phyloP scores from a whole-genome alignment of 139 green algal genomes.

The Chlamydomonas sphaeroides region DNA sequence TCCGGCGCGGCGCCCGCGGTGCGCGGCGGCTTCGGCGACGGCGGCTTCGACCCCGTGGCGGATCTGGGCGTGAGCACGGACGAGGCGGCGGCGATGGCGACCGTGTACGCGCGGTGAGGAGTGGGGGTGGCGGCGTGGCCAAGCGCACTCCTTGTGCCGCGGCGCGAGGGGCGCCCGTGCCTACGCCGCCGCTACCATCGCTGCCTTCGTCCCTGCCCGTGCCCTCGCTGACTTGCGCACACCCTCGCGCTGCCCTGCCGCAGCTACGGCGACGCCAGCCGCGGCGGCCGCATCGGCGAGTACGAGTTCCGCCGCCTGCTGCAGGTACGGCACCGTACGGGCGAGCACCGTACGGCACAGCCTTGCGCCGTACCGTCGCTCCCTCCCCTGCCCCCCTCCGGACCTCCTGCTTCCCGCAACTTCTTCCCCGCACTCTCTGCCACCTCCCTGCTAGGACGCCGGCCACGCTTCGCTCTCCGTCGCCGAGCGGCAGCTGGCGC shows the following conservation, averaged over 20 bases:
- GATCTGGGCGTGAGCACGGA: conserved; percentile 2
- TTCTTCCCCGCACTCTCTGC: too few species aligned
- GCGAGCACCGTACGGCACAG: too few species aligned
- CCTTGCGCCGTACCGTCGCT: too few species aligned
- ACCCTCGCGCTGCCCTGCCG: neutral
- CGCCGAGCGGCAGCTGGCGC: neutral
- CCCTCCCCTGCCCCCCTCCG: neutral
- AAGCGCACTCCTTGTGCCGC: too few species aligned
- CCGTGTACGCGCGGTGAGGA: conserved; percentile 5
- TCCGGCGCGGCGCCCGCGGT: too few species aligned
- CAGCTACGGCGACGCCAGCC: conserved; percentile 13
- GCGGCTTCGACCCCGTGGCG: conserved; percentile 5
- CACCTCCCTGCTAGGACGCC: neutral
- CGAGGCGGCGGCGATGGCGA: neutral
- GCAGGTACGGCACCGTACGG: neutral
- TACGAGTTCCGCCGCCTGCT: conserved; percentile 20
- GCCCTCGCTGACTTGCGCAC: neutral
- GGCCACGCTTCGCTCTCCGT: neutral
- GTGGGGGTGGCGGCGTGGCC: too few species aligned
- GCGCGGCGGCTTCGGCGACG: neutral
- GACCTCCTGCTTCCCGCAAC: too few species aligned
- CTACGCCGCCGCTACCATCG: too few species aligned
- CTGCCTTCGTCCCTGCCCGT: neutral
- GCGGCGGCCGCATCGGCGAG: conserved; percentile 10
- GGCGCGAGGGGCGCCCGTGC: too few species aligned